These are phyloP conservation scores for Nissolia schottii DNA, from an alignment of 306 rosid species.

Conservation along the genomic window DNA sequence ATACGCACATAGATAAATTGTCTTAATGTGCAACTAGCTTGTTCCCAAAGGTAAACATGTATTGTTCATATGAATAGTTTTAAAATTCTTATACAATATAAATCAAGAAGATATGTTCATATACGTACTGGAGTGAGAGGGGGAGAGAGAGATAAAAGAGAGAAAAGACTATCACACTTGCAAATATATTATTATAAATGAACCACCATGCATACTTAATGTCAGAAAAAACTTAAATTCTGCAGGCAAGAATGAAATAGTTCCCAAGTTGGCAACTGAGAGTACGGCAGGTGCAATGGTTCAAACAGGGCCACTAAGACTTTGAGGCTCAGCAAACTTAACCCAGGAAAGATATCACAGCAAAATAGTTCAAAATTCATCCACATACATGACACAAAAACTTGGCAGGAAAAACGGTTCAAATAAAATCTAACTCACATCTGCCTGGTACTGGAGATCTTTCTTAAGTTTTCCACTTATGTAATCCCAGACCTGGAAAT, in stretches of 20 bases:
- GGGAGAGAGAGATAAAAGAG: neutral
- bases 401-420: neutral
- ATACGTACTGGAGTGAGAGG: neutral
- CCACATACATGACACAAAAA: slow-evolving; percentile 5
- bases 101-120: neutral
- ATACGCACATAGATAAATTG: neutral
- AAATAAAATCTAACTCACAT: slow-evolving; percentile 56
- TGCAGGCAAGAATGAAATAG: neutral
- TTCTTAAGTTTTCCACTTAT: slow-evolving; percentile 96
- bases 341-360: neutral
- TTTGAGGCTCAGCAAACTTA: neutral
- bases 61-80: neutral
- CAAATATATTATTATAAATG: neutral
- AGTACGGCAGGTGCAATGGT: slow-evolving; percentile 3
- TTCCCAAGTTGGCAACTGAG: slow-evolving; percentile 1
- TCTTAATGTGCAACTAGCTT: neutral
- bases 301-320: neutral
- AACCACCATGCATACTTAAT: neutral
- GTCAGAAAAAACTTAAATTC: neutral
- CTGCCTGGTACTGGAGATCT: slow-evolving; percentile 99
- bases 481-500: slow-evolving; percentile 89
- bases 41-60: neutral
- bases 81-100: neutral
- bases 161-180: neutral
- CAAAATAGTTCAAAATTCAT: neutral